phyloP scores from a whole-genome alignment of 2,329 filamentous ascomycete species.

The Massarina eburnea region DNA sequence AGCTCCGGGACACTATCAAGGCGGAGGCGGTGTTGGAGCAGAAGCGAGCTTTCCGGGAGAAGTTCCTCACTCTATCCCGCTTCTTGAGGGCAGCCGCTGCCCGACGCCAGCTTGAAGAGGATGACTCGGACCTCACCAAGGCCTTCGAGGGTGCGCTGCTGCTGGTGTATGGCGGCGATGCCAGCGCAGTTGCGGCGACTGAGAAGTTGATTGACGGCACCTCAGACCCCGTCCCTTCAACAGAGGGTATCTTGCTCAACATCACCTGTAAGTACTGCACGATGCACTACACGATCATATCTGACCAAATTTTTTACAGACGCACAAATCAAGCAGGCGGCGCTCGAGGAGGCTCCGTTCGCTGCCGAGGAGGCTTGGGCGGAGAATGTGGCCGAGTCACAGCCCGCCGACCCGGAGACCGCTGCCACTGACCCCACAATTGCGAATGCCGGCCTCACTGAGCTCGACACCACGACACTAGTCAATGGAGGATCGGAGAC shows the following conservation, averaged over 20 bases:
- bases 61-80: constrained; percentile 71
- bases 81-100: constrained; percentile 80
- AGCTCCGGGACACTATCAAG: constrained; percentile 56
- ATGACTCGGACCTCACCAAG: constrained; percentile 73
- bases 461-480: constrained; percentile 55
- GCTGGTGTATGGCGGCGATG: constrained; percentile 76
- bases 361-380: constrained; percentile 54
- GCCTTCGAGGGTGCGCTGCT: constrained; percentile 80
- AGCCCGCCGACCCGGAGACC: constrained; percentile 40
- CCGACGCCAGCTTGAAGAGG: constrained; percentile 69
- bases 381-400: constrained; percentile 50
- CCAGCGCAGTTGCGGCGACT: constrained; percentile 72
- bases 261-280: constrained; percentile 70
- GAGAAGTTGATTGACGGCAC: constrained; percentile 75
- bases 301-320: constrained; percentile 44
- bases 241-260: constrained; percentile 64
- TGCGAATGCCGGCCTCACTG: constrained; percentile 66
- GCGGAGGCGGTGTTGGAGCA: constrained; percentile 54
- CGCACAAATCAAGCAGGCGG: constrained; percentile 60
- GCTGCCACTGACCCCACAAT: constrained; percentile 65
- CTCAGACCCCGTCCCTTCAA: constrained; percentile 66
- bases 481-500: constrained; percentile 33
- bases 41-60: constrained; percentile 57
- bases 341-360: constrained; percentile 54
- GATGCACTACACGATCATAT: background rate